Base-by-base conservation (phyloP, 2,329 filamentous ascomycete species). In the Bipolaris sorokiniana region DNA sequence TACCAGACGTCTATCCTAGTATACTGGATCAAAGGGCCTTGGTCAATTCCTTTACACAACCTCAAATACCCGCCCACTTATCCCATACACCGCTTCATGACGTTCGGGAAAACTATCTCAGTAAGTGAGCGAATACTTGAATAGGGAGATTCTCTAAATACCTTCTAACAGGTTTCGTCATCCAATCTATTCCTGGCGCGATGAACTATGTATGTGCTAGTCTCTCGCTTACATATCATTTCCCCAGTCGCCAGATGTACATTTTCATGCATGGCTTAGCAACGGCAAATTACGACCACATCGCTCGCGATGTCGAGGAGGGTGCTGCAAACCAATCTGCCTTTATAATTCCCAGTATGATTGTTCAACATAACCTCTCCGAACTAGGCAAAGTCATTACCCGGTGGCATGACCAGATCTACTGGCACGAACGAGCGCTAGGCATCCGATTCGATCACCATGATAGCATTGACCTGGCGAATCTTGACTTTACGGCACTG, bases 211-310 rank as follows among this genome's bases (percentile, higher is more conserved):
- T 49, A 1, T 59, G 33, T 41, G 26, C 60, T 5, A 22, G 61
- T 20, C 49, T 54, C 11, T 67, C 66, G 1, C 66, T 66, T 51
- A 67, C 64, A 1, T 64, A 66, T 44, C 57, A 63, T 13, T 65
- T 68, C 38, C 46, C 48, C 3, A 64, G 34, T 20, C 54, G 38
- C n/a, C 50, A 40, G 1, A 64, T 63, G 57, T 65, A 66, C 38
- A 45, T 59, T 22, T 68, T 66, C 34, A 58, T 65, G 36, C 64
- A 65, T 23, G 53, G 56, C 11, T 38, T 61, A 3, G 26, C 51
- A 28, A 50, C 28, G 15, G 2, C 20, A 1, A 55, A 40, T 36
- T 58, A 49, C 16, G 38, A 57, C 15, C 37, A 31, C 3, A 51
- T 60, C 7, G 7, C 36, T 0, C 18, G 36, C 3, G 26, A 3